A percentile compares a stretch with the other conserved stretches of the same genome.
phyloP scores from a whole-genome alignment of 192 early-diverging fungal genomes.

The Coemansia sp. region DNA sequence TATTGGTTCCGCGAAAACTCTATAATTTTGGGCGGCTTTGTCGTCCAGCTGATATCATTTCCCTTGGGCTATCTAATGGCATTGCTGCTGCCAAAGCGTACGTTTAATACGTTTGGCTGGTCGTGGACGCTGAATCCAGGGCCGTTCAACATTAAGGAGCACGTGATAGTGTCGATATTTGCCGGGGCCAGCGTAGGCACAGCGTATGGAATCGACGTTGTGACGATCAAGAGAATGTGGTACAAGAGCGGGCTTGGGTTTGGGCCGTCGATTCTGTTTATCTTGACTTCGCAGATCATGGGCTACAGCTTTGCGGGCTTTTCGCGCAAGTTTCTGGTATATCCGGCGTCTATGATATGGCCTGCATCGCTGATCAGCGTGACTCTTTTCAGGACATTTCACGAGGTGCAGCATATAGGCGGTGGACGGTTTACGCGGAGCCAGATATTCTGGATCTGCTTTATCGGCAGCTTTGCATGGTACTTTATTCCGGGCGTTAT shows the following conservation, averaged over 20 bases:
- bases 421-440: conserved; percentile 53
- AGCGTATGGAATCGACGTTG: conserved; percentile 76
- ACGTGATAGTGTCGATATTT: conserved; percentile 81
- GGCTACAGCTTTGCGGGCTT: conserved; percentile 71
- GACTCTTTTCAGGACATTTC: conserved; percentile 77
- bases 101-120: conserved; percentile 54
- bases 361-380: conserved; percentile 74
- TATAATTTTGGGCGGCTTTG: conserved; percentile 64
- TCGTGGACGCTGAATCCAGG: conserved; percentile 75
- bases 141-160: conserved; percentile 87
- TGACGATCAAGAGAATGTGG: conserved; percentile 66
- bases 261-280: conserved; percentile 62
- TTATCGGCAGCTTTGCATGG: conserved; percentile 54
- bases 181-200: conserved; percentile 69
- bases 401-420: conserved; percentile 59
- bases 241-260: conserved; percentile 69
- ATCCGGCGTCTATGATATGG: conserved; percentile 87
- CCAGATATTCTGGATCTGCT: conserved; percentile 55
- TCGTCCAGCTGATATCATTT: conserved; percentile 75
- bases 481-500: conserved; percentile 68
- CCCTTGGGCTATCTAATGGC: conserved; percentile 72
- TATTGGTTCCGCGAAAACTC: conserved; percentile 88
- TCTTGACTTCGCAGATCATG: conserved; percentile 70
- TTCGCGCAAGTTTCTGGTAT: conserved; percentile 77
- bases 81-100: conserved; percentile 58